phyloP scores from a whole-genome alignment of 106 monocot genomes.

The Iris macrosiphon region DNA sequence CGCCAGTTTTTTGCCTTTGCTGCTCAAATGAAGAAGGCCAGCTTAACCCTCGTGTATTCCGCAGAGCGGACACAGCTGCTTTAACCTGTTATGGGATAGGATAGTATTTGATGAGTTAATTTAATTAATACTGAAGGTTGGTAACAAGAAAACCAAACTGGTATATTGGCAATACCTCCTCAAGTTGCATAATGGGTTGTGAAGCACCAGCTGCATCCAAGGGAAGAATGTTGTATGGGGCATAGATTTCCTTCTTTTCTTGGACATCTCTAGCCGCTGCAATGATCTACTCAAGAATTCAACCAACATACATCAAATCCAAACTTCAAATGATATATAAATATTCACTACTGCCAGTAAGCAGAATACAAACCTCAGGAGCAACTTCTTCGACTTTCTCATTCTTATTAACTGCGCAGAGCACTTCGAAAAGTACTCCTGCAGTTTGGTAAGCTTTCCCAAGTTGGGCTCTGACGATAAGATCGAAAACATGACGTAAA shows the following conservation, averaged over 20 bases:
- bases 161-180: constrained; percentile 52
- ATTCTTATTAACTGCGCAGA: constrained; percentile 93
- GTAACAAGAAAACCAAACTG: not conserved
- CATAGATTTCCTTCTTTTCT: constrained; percentile 91
- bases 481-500: not conserved
- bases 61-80: constrained; percentile 79
- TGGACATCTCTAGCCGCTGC: constrained; percentile 92
- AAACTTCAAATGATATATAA: not conserved
- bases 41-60: constrained; percentile 62
- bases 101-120: not conserved
- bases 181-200: constrained; percentile 97
- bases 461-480: constrained; percentile 66
- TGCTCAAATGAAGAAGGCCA: constrained; percentile 83
- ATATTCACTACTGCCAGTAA: not conserved
- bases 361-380: constrained; percentile 66
- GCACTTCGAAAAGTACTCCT: constrained; percentile 98
- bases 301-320: not conserved
- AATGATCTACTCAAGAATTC: constrained; percentile 52
- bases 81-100: constrained; percentile 46
- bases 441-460: constrained; percentile 98
- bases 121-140: not conserved
- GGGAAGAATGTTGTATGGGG: constrained; percentile 94
- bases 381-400: constrained; percentile 99
- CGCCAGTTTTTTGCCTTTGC: constrained; percentile 76
- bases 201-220: constrained; percentile 97